Percentiles rank a stretch among this genome's conserved stretches.
phyloP scores from a whole-genome alignment of 2,329 filamentous ascomycete genomes.

The Pseudogymnoascus sp. region DNA sequence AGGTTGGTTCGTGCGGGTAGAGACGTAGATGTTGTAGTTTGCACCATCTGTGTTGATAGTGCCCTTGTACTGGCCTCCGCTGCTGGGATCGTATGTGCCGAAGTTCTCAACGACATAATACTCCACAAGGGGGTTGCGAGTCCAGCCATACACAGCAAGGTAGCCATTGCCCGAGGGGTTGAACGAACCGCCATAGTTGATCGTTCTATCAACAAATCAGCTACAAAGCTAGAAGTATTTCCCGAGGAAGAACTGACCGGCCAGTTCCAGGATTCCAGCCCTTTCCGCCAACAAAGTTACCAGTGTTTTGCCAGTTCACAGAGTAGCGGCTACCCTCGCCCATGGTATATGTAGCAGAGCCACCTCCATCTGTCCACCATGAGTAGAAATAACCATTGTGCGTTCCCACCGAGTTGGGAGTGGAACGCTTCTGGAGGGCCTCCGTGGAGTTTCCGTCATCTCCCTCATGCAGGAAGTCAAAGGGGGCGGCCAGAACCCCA shows the following conservation, averaged over 20 bases:
- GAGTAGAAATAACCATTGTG: slow-evolving; percentile 53
- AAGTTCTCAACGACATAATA: slow-evolving; percentile 51
- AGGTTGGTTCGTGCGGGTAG: slow-evolving; percentile 39
- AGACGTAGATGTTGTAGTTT: slow-evolving; percentile 40
- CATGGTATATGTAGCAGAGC: slow-evolving; percentile 46
- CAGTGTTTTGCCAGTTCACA: slow-evolving; percentile 39
- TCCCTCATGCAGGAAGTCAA: neutral
- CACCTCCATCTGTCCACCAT: slow-evolving; percentile 48
- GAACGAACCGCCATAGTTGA: slow-evolving; percentile 36
- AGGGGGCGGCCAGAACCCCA: neutral
- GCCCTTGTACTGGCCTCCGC: slow-evolving; percentile 41
- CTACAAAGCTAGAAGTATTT: neutral
- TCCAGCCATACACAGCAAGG: slow-evolving; percentile 49
- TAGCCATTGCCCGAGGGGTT: slow-evolving; percentile 36
- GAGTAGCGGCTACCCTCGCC: slow-evolving; percentile 43
- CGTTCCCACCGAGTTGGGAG: slow-evolving; percentile 41
- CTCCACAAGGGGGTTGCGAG: slow-evolving; percentile 43
- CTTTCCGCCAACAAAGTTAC: slow-evolving; percentile 41
- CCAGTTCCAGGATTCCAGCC: slow-evolving; percentile 37
- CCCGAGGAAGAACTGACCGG: slow-evolving; percentile 22
- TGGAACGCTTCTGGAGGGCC: slow-evolving; percentile 23
- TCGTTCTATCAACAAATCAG: slow-evolving; percentile 24
- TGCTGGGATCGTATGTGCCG: slow-evolving; percentile 42
- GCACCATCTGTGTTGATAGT: slow-evolving; percentile 44
- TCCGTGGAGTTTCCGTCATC: neutral